phyloP scores from a whole-genome alignment of 176 grass and related monocot genomes.

The Oryza australiensis region DNA sequence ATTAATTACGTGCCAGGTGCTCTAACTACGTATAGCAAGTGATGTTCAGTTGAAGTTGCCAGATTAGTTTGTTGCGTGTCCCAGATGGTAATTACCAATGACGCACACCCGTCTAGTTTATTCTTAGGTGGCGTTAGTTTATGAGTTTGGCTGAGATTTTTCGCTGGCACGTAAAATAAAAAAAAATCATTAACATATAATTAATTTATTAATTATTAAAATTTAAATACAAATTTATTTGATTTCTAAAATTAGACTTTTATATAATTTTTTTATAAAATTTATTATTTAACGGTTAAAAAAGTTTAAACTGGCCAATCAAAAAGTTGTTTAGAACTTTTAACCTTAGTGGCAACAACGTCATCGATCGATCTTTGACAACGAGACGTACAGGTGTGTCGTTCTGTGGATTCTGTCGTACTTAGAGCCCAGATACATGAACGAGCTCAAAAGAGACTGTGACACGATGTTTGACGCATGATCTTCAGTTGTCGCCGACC shows the following conservation, averaged over 20 bases:
- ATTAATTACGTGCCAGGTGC: neutral
- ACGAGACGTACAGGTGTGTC: neutral
- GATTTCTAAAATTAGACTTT: no score
- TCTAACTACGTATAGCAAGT: neutral
- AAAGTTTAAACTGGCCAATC: rapidly evolving
- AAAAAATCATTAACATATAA: no score
- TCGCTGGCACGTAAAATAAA: no score
- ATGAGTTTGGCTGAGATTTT: no score
- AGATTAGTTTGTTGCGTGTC: neutral
- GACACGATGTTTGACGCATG: neutral
- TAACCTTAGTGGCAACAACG: neutral
- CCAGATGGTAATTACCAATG: neutral
- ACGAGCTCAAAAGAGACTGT: neutral
- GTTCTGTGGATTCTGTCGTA: neutral
- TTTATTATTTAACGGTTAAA: no score
- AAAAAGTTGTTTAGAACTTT: no score
- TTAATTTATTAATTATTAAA: no score
- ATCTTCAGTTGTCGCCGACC: neutral
- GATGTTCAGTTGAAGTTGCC: neutral
- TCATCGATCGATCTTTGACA: neutral
- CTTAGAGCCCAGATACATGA: neutral
- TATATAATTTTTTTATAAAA: no score
- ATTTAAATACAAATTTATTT: no score
- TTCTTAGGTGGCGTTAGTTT: no score
- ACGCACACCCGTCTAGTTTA: neutral